Evolutionary conservation across 2,329 filamentous ascomycete species (phyloP), one percentile per base, ranked within the genome.

Genomic region (Phaeosphaeria sp.): DNA sequence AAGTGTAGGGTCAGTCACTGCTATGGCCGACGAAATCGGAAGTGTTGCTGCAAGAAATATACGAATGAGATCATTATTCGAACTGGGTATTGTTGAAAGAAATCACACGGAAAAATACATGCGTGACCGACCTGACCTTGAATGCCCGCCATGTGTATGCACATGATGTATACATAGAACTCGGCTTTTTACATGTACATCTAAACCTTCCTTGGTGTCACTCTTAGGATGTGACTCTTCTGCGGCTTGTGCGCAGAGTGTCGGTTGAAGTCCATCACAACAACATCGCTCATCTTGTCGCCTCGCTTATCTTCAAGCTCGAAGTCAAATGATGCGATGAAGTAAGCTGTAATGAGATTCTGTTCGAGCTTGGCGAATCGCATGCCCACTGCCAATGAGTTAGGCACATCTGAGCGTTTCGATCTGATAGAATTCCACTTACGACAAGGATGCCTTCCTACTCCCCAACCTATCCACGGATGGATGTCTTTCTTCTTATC

Each of bases 351-450:
- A 27, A 84, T 81, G 57, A 86, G 70, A 50, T 78, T 81, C 54
- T 81, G 79, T 66, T 86, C 83, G 1, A 86, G 71, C 61, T 85
- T 85, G 1, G 84, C 84, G 67, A 86, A 84, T 53, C 75, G 78
- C 77, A 71, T 66, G 22, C 59, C 62, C n/a, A 63, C 63, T 61
- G 64, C 17, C 17, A 36, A 13, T 18, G 18, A 2, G 40, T 66
- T 44, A 57, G 55, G 30, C 58, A 70, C 6, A 6, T 51, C n/a
- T n/a, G n/a, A n/a, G n/a, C n/a, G n/a, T 21, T n/a, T 27, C 1
- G 6, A 15, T 13, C 15, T 13, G 13, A 25, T 15, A 44, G 42
- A 39, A 21, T 17, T 45, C 4, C 21, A 76, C 64, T 59, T 58
- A 67, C 64, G 57, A 65, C 82, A 84, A 22, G 81, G 81, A 73